These are phyloP conservation scores for Arthrobotrys megalospora DNA, from an alignment of 2,329 filamentous ascomycete genomes.

Conservation along the genomic window DNA sequence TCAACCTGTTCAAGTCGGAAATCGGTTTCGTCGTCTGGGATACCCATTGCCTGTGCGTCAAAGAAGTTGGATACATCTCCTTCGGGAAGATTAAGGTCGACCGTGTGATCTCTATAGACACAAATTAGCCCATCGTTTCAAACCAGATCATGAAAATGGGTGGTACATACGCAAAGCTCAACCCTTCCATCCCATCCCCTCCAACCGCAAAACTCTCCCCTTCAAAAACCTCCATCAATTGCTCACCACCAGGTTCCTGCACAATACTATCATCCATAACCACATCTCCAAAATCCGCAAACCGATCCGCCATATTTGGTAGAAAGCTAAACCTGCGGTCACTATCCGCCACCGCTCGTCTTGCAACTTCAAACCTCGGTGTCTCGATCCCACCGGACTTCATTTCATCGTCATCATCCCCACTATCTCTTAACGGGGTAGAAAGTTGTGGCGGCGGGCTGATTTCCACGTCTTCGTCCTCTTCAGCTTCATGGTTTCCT, in stretches of 20 bases:
- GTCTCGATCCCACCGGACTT: constrained; percentile 31
- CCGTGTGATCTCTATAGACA: constrained; percentile 36
- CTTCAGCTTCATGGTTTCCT: constrained; percentile 50
- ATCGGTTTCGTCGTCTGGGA: constrained; percentile 53
- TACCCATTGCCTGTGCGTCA: constrained; percentile 40
- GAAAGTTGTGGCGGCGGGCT: constrained; percentile 49
- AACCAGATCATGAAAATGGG: background rate
- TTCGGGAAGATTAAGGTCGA: constrained; percentile 26
- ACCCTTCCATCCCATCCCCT: constrained; percentile 41
- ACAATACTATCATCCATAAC: constrained; percentile 50
- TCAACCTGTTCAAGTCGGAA: constrained; percentile 51
- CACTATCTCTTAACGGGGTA: constrained; percentile 37
- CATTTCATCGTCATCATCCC: constrained; percentile 21
- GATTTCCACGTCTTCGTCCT: constrained; percentile 48
- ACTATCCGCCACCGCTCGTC: constrained; percentile 47
- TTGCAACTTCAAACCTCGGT: constrained; percentile 43
- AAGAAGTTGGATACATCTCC: constrained; percentile 48
- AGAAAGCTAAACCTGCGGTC: constrained; percentile 52
- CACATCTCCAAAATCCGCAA: constrained; percentile 46
- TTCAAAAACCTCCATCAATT: constrained; percentile 26
- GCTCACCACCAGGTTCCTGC: constrained; percentile 17
- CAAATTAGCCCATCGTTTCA: background rate
- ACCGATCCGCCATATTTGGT: constrained; percentile 46
- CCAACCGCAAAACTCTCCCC: constrained; percentile 33
- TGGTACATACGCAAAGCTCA: constrained; percentile 53